Evolutionary conservation across 2,329 filamentous ascomycete species (phyloP).

Genomic region (Hymenoscyphus repandus): DNA sequence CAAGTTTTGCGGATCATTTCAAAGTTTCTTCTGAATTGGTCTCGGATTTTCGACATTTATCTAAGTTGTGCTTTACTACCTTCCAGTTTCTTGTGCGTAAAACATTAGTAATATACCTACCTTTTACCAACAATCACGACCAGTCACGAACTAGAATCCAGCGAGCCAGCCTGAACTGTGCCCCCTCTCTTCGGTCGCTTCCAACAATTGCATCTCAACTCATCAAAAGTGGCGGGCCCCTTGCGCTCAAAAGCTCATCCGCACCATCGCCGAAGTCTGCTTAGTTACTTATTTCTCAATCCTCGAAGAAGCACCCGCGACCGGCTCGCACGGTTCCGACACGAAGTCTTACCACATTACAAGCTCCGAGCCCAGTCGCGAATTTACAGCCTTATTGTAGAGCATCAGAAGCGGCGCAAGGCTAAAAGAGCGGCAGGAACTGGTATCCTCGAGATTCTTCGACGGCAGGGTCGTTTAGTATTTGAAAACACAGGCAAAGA

Average conservation of each 20-base stretch:
- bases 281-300: slow-evolving; percentile 66
- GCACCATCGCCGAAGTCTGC: slow-evolving; percentile 43
- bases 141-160: neutral
- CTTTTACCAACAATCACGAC: no score
- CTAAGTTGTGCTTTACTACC: no score
- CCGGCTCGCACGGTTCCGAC: slow-evolving; percentile 63
- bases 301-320: slow-evolving; percentile 58
- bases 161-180: neutral
- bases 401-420: slow-evolving; percentile 52
- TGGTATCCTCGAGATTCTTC: slow-evolving; percentile 26
- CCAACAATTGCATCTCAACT: neutral
- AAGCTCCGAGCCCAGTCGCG: slow-evolving; percentile 68
- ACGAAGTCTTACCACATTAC: slow-evolving; percentile 67
- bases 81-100: no score
- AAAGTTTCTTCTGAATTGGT: no score
- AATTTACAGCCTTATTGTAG: slow-evolving; percentile 69
- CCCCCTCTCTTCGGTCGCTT: neutral
- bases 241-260: slow-evolving; percentile 26
- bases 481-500: slow-evolving; percentile 29
- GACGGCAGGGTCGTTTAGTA: slow-evolving; percentile 28
- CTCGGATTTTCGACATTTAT: no score
- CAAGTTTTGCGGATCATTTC: no score
- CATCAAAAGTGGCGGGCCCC: slow-evolving; percentile 25
- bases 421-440: slow-evolving; percentile 37
- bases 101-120: no score